A percentile compares a stretch with the other conserved stretches of the same genome.
phyloP scores from a whole-genome alignment of 2,329 filamentous ascomycete species.

The Paecilomyces formosus region DNA sequence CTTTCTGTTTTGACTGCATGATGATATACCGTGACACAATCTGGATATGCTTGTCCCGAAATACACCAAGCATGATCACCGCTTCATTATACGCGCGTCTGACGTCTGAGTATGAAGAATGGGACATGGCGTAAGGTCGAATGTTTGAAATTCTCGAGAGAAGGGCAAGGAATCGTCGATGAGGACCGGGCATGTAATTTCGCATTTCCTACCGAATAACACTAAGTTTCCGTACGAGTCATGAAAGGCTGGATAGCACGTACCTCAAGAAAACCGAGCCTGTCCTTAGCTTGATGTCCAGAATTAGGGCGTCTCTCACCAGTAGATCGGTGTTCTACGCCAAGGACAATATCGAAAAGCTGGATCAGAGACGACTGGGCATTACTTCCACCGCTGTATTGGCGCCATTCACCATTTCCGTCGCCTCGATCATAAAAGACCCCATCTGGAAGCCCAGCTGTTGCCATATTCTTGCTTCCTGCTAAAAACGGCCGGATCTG shows the following conservation, averaged over 20 bases:
- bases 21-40: conserved; percentile 49
- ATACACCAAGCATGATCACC: conserved; percentile 36
- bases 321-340: conserved; percentile 39
- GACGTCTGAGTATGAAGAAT: conserved; percentile 25
- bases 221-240: not conserved
- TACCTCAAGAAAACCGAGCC: conserved; percentile 23
- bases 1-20: conserved; percentile 27
- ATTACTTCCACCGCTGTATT: conserved; percentile 49
- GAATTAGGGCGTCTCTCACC: conserved; percentile 21
- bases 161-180: conserved; percentile 43
- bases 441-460: conserved; percentile 43
- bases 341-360: conserved; percentile 47
- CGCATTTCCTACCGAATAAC: conserved; percentile 40
- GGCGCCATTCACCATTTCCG: conserved; percentile 41
- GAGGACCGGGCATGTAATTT: conserved; percentile 47
- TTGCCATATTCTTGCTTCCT: conserved; percentile 48
- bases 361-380: conserved; percentile 49
- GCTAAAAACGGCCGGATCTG: conserved; percentile 45
- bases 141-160: conserved; percentile 40
- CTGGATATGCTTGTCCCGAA: conserved; percentile 46
- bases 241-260: not conserved
- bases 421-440: conserved; percentile 47
- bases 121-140: conserved; percentile 35
- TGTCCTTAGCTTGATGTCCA: conserved; percentile 12
- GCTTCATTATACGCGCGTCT: conserved; percentile 40